Evolutionary conservation across 2,329 filamentous ascomycete genomes (phyloP), one percentile per base, ranked within the genome.

Genomic region (Apiospora phragmitis): DNA sequence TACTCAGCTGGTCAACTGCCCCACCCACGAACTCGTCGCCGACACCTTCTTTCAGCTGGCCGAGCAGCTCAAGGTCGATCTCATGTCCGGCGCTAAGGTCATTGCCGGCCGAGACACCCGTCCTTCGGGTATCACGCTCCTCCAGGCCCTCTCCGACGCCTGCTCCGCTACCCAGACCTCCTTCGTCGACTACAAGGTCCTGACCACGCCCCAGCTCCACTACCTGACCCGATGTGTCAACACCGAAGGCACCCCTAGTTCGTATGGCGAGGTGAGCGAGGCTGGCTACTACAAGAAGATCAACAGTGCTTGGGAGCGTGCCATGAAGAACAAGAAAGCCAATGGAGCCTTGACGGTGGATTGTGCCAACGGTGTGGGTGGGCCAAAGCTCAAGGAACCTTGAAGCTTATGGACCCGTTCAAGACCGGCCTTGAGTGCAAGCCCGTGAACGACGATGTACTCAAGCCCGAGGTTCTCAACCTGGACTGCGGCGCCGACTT

Each of bases 201-300:
- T 98, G 78, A 98, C 96, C 16, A 99, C 96, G 4, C 96, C 96
- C n/a, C 96, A 98, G 84, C 88, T 99, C 71, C 96, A 99, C 85
- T 99, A 99, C 83, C 87, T 98, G 74, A 95, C 95, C 42, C 93
- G 96, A 74, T 97, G 95, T 82, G 89, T 94, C 83, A 99, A 99
- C 84, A 98, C 95, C 0, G 89, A 96, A 77, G 93, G 93, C 72
- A 97, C 94, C 2, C 91, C 93, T 70, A 91, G 94, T 76, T 89
- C 94, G 24, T 99, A 98, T 79, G 96, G 96, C 70, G 91, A 94
- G 79, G 89, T 94, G 69, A 97, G 93, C 73, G 95, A 98, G 85
- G 86, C 90, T 71, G 96, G 96, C 45, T 99, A 99, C 84, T 98
- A 98, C 82, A 89, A 96, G 83, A 99, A 99, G 86, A 89, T 98